phyloP scores from a whole-genome alignment of 192 early-diverging fungal species.

The Backusella luteola region DNA sequence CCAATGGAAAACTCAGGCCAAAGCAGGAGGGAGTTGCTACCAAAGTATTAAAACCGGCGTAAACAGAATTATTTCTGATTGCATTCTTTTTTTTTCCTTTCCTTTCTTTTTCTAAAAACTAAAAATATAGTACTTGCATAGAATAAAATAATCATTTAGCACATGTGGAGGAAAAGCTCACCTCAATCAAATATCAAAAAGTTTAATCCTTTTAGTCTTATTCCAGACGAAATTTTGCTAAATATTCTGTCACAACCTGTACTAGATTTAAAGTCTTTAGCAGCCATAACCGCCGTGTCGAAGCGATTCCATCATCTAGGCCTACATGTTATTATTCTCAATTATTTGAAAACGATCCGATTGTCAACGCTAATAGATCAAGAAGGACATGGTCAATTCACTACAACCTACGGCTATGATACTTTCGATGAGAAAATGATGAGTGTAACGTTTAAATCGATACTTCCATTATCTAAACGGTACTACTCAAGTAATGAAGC shows the following conservation, averaged over 20 bases:
- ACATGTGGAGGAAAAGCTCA: not conserved
- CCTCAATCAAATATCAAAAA: not conserved
- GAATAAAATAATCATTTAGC: not conserved
- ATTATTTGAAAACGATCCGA: not conserved
- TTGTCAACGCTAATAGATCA: not conserved
- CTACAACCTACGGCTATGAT: not conserved
- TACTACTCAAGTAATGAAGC: not conserved
- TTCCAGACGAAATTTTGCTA: not conserved
- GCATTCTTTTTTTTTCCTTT: not conserved
- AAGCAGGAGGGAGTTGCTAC: not conserved
- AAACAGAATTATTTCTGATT: not conserved
- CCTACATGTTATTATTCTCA: not conserved
- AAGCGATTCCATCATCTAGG: not conserved
- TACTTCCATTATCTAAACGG: not conserved
- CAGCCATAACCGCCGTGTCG: not conserved
- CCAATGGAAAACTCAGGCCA: not conserved
- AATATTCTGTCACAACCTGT: not conserved
- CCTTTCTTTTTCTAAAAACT: not conserved
- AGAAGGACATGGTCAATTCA: not conserved
- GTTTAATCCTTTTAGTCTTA: not conserved
- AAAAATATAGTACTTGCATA: not conserved
- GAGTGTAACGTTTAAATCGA: not conserved
- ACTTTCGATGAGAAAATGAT: not conserved
- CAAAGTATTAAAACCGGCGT: not conserved
- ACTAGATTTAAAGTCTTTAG: not conserved